Base-by-base conservation (phyloP, 495 filamentous ascomycete genomes). In the Penicillium robsamsonii region DNA sequence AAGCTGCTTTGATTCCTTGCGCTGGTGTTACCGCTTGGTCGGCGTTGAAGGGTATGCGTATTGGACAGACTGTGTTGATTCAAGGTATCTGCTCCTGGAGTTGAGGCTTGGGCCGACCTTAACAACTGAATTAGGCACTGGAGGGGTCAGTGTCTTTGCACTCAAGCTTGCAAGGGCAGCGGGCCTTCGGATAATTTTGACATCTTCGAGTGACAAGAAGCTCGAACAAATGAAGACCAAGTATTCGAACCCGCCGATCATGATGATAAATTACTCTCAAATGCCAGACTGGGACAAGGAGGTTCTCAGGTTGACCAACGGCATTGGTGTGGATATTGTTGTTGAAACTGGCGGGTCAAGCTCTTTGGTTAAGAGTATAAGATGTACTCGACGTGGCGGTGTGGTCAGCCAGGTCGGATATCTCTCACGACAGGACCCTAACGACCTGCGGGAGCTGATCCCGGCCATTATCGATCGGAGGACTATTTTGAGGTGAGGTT, bases 21-120 rank as follows among this genome's bases (percentile, higher is more conserved):
- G 73, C 72, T n/a, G 75, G 72, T 0, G 61, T 71, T 1, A 76
- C 75, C 10, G 74, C 74, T 11, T 77, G 74, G 73, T 53, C 64
- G 29, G 72, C 70, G 11, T 50, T 77, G 51, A 66, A 67, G 46
- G 67, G 61, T 0, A 49, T 68, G 20, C 56, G 59, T 13, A 67
- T 70, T 24, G 74, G 74, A 3, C 50, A 68, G 46, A 75, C 53
- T n/a, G 70, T 76, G 20, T 58, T 77, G 46, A 66, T 77, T 45
- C 73, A 77, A 66, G 74, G 71, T 70, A 57, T 27, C 57, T 64
- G 20, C 5, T 13, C 5, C 12, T 11, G 12, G 31, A 5, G 12
- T 5, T 15, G 12, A 15, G 12, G 31, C 12, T 22, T 22, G 40
- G 12, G 11, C 15, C 17, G 4, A 18, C 13, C 37, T 15, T 25